Percentiles rank a stretch among this genome's conserved stretches.
Conservation (phyloP, 1,284 basidiomycete genomes). For the Takashimella tepidaria region DNA sequence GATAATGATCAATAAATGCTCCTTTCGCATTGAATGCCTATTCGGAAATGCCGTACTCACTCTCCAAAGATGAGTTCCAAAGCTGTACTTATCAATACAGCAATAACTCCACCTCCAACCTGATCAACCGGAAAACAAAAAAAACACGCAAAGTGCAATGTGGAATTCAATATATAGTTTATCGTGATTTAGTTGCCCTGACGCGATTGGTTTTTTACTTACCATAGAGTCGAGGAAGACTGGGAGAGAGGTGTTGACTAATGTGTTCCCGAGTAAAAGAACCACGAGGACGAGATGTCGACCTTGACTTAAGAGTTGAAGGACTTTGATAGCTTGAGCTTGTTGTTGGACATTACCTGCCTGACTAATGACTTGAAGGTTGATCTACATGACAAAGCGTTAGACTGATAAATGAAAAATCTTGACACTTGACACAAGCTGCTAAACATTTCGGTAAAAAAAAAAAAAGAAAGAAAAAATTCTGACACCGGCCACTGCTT, state of each 20-base stretch:
- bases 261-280: conserved; percentile 49
- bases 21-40: no score
- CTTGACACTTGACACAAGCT: no score
- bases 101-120: conserved; percentile 45
- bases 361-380: conserved; percentile 44
- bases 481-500: no score
- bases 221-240: conserved; percentile 49
- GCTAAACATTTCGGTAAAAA: no score
- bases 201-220: no score
- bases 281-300: conserved; percentile 49
- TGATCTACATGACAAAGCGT: conserved; percentile 34
- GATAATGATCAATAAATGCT: background rate
- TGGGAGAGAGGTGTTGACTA: conserved; percentile 52
- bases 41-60: no score
- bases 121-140: conserved; percentile 10
- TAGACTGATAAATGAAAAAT: no score
- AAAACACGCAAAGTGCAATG: background rate
- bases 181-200: no score
- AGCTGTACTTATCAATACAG: conserved; percentile 26
- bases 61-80: conserved; percentile 25
- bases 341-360: conserved; percentile 48
- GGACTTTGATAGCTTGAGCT: conserved; percentile 48
- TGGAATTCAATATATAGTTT: no score
- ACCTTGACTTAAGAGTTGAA: conserved; percentile 47
- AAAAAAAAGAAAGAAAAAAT: no score